A percentile compares a stretch with the other conserved stretches of the same genome.
phyloP scores from a whole-genome alignment of 1,139 yeast species.

The Pichia sp. region DNA sequence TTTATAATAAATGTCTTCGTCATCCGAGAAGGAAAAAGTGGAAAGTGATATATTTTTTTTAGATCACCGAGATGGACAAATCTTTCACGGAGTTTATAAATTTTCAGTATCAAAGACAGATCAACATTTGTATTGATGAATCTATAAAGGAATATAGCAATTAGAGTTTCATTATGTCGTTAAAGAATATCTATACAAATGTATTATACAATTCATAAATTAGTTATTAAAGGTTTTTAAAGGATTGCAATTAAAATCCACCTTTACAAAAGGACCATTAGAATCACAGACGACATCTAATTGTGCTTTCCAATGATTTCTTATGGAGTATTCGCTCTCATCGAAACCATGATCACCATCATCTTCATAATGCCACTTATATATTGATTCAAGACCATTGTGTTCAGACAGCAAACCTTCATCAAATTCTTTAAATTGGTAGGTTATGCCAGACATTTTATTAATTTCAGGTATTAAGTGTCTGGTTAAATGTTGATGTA shows the following conservation, averaged over 20 bases:
- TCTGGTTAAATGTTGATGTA: slow-evolving; percentile 69
- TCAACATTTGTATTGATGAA: background rate
- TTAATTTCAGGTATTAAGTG: slow-evolving; percentile 64
- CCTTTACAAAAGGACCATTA: slow-evolving; percentile 48
- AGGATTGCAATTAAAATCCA: slow-evolving; percentile 34
- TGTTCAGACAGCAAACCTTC: slow-evolving; percentile 34
- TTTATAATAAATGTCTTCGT: too few species aligned
- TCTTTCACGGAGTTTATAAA: too few species aligned
- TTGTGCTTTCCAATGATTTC: slow-evolving; percentile 52
- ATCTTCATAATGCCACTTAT: slow-evolving; percentile 46
- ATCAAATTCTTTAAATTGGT: slow-evolving; percentile 27
- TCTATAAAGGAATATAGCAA: too few species aligned
- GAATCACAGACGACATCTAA: slow-evolving; percentile 48
- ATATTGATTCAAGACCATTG: slow-evolving; percentile 26
- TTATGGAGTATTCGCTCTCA: slow-evolving; percentile 37
- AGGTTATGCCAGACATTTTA: slow-evolving; percentile 46
- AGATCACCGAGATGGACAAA: too few species aligned
- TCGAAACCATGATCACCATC: slow-evolving; percentile 48
- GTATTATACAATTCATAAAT: background rate
- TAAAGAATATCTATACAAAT: background rate
- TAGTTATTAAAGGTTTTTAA: background rate
- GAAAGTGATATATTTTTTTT: too few species aligned
- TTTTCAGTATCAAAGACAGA: too few species aligned
- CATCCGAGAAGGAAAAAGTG: too few species aligned
- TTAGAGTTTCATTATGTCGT: background rate